These are phyloP conservation scores for Gillenia trifoliata DNA, from an alignment of 306 rosid species.

Conservation along the genomic window DNA sequence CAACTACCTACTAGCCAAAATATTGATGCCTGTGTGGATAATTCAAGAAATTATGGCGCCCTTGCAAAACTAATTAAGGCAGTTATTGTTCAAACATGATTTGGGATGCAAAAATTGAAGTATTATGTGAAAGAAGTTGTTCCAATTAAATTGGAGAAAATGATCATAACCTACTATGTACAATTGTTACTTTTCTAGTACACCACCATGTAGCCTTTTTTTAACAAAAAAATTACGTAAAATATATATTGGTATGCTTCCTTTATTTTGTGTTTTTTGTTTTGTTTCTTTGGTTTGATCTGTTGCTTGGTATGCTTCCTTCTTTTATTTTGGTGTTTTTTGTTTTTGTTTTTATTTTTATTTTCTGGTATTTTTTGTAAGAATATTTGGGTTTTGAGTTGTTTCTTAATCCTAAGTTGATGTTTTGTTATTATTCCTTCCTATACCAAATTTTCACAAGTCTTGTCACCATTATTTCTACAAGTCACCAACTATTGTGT, in stretches of 20 bases:
- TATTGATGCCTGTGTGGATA: conserved; percentile 12
- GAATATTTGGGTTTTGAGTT: background rate
- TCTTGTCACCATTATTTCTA: too few species aligned
- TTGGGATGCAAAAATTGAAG: background rate
- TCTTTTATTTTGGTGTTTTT: background rate
- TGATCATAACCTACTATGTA: background rate
- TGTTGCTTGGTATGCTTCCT: background rate
- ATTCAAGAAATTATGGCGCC: background rate
- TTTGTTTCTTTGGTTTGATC: conserved; percentile 1
- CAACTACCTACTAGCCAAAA: conserved; percentile 37
- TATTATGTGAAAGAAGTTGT: too few species aligned
- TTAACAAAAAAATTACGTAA: too few species aligned
- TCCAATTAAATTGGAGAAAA: background rate
- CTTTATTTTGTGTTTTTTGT: too few species aligned
- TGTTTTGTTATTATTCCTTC: background rate
- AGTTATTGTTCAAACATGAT: background rate
- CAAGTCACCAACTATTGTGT: too few species aligned
- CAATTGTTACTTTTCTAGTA: background rate
- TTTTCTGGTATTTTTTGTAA: background rate
- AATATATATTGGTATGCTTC: too few species aligned
- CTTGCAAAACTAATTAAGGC: background rate
- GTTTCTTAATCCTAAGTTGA: background rate
- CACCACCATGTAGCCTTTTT: too few species aligned
- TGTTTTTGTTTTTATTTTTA: background rate
- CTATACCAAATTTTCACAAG: too few species aligned